These are phyloP conservation scores for Garcia nutans DNA, from an alignment of 345 rosid genomes.

Conservation along the genomic window DNA sequence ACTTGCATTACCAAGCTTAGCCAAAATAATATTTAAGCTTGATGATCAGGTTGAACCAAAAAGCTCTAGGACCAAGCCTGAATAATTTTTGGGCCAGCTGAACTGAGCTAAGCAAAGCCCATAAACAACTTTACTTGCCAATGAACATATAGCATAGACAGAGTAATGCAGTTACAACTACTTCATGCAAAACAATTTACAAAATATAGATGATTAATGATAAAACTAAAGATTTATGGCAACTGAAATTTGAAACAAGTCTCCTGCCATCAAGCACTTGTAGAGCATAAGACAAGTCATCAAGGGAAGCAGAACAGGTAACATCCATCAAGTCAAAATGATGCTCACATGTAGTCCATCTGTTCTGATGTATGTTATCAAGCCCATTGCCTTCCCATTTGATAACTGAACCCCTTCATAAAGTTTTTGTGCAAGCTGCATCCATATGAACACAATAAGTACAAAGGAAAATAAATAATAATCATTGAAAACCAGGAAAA, in stretches of 20 bases:
- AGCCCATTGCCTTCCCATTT: constrained; percentile 70
- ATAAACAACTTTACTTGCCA: too few relatives aligned
- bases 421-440: constrained; percentile 95
- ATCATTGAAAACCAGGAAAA: neutral
- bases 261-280: neutral
- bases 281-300: neutral
- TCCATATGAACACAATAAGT: constrained; percentile 23
- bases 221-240: neutral
- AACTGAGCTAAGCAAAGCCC: too few relatives aligned
- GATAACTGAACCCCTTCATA: constrained; percentile 86
- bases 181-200: neutral
- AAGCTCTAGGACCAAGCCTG: too few relatives aligned
- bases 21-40: too few relatives aligned
- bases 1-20: too few relatives aligned
- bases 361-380: constrained; percentile 93
- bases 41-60: too few relatives aligned
- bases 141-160: neutral
- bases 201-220: neutral
- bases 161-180: neutral
- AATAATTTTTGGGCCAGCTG: too few relatives aligned
- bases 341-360: constrained; percentile 93
- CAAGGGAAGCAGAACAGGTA: neutral
- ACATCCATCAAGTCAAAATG: constrained; percentile 21
- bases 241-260: neutral
- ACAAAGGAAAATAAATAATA: constrained; percentile 8